Percentiles rank a stretch among this genome's conserved stretches.
Conservation (phyloP, 352 stramenopile genomes). For the Phytopythium vexans region DNA sequence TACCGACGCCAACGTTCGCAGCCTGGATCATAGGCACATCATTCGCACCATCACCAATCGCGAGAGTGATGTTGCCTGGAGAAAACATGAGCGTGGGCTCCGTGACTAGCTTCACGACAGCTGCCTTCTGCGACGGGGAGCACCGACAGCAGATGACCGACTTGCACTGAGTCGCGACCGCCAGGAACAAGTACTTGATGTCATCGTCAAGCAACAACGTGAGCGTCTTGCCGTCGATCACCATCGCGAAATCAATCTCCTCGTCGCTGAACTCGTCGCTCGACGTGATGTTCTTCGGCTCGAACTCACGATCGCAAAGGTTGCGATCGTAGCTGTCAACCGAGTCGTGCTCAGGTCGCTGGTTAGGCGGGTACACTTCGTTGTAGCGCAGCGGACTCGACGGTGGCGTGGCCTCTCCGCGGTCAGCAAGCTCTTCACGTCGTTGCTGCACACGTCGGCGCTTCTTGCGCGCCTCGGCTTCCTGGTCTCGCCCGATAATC, state of each 20-base stretch:
- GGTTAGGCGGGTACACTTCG: constrained; percentile 63
- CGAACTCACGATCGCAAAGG: constrained; percentile 62
- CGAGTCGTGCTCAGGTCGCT: constrained; percentile 41
- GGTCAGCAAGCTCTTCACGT: constrained; percentile 33
- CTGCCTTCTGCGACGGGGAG: constrained; percentile 81
- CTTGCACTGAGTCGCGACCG: constrained; percentile 86
- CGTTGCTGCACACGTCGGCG: constrained; percentile 47
- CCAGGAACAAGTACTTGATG: constrained; percentile 88
- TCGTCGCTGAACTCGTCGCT: constrained; percentile 66
- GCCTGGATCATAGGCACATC: constrained; percentile 89
- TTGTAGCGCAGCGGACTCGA: constrained; percentile 51
- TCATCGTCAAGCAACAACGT: constrained; percentile 82
- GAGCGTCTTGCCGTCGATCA: constrained; percentile 88
- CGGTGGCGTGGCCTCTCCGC: constrained; percentile 21
- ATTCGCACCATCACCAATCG: constrained; percentile 84
- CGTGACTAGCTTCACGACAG: constrained; percentile 84
- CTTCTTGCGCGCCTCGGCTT: constrained; percentile 67
- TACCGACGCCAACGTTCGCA: constrained; percentile 81
- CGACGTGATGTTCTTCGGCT: constrained; percentile 52
- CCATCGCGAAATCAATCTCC: constrained; percentile 86
- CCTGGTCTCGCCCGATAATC: constrained; percentile 67
- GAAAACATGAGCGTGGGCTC: constrained; percentile 88
- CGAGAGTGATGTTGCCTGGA: constrained; percentile 82
- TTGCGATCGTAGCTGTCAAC: constrained; percentile 54
- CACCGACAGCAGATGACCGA: constrained; percentile 88